Conservation (phyloP, 164 flowering plant genomes). For the Umbellularia californica region DNA sequence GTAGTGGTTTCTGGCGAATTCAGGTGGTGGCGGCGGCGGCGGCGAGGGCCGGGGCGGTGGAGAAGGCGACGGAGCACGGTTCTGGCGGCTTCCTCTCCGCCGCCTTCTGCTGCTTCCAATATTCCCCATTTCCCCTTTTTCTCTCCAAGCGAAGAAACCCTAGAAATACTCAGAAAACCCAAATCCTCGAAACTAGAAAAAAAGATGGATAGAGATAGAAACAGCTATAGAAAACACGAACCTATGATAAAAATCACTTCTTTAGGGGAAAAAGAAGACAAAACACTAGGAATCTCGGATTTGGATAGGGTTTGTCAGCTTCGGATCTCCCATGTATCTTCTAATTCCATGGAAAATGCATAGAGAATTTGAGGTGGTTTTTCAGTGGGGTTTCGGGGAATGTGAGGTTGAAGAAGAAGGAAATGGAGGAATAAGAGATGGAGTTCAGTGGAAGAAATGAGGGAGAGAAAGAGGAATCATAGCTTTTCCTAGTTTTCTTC, state of each 20-base stretch:
- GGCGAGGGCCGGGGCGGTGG: background rate
- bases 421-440: no score
- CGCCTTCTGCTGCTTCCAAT: constrained; percentile 42
- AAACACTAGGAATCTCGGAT: background rate
- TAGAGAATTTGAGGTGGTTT: no score
- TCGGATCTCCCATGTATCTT: no score
- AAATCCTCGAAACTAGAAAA: background rate
- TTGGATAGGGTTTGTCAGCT: no score
- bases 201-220: background rate
- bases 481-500: no score
- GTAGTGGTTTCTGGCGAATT: constrained; percentile 52
- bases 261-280: background rate
- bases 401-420: no score
- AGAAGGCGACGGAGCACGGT: constrained; percentile 37
- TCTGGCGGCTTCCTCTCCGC: constrained; percentile 37
- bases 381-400: no score
- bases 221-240: background rate
- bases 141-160: background rate
- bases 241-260: background rate
- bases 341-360: no score
- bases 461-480: no score
- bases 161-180: background rate
- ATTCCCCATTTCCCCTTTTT: constrained; percentile 53
- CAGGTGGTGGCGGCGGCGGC: constrained; percentile 33
- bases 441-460: no score